Conservation (phyloP, 352 stramenopile genomes). For the Pythium volutum region DNA sequence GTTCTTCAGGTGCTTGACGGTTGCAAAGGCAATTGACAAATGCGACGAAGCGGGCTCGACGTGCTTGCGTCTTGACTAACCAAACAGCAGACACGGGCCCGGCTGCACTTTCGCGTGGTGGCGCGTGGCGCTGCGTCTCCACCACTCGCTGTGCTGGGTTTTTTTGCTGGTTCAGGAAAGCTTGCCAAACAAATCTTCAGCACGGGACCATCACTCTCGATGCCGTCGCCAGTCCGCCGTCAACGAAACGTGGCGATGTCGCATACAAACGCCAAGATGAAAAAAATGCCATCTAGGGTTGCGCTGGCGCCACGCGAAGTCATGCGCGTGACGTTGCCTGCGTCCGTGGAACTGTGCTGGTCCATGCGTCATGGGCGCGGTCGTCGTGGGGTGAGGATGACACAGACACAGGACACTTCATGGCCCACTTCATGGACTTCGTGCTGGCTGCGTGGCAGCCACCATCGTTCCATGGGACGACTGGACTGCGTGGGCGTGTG, state of each 20-base stretch:
- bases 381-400: no score
- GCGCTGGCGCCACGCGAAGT: no score
- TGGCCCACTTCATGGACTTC: no score
- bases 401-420: no score
- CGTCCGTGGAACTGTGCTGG: no score
- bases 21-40: constrained; percentile 9
- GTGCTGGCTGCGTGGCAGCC: no score
- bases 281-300: not conserved
- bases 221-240: not conserved
- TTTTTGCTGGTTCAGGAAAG: not conserved
- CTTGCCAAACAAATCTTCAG: not conserved
- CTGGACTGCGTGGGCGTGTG: no score
- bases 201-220: constrained; percentile 17
- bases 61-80: not conserved
- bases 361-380: no score
- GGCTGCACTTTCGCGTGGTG: not conserved
- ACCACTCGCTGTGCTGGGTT: constrained; percentile 9
- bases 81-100: no score
- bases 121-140: not conserved
- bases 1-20: not conserved
- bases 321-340: no score
- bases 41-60: constrained; percentile 9
- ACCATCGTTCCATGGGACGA: no score
- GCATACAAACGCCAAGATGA: constrained; percentile 13
- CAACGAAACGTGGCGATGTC: not conserved